A percentile compares a stretch with the other conserved stretches of the same genome.
Conservation (phyloP, 768 basidiomycete genomes). For the Lentinula sp. region DNA sequence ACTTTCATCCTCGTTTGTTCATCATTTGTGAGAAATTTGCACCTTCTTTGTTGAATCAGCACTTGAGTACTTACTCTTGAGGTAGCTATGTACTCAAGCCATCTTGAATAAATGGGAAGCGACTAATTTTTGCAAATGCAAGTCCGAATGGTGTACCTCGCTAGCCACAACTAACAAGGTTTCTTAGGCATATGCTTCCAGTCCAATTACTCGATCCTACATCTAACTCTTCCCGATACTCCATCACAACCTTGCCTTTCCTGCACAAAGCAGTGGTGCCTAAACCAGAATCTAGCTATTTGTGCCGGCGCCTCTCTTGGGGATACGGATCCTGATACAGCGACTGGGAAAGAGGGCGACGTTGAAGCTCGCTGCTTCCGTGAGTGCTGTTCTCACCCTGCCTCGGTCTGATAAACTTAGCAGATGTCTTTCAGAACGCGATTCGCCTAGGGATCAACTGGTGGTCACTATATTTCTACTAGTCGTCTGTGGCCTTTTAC, state of each 20-base stretch:
- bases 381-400: slow-evolving; percentile 35
- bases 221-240: slow-evolving; percentile 73
- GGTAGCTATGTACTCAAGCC: slow-evolving; percentile 33
- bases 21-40: slow-evolving; percentile 7
- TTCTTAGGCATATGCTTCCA: slow-evolving; percentile 83
- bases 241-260: slow-evolving; percentile 88
- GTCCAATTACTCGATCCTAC: slow-evolving; percentile 81
- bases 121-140: slow-evolving; percentile 88
- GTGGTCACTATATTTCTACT: slow-evolving; percentile 89
- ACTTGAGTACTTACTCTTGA: slow-evolving; percentile 4
- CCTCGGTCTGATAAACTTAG: slow-evolving; percentile 11
- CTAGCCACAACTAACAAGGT: slow-evolving; percentile 6
- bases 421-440: slow-evolving; percentile 58
- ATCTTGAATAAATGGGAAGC: slow-evolving; percentile 77
- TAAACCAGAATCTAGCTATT: slow-evolving; percentile 84
- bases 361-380: slow-evolving; percentile 96
- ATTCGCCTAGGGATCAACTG: slow-evolving; percentile 92
- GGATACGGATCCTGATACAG: slow-evolving; percentile 86
- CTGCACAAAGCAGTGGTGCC: slow-evolving; percentile 94
- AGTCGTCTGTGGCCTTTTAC: slow-evolving; percentile 78
- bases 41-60: neutral
- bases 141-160: slow-evolving; percentile 4
- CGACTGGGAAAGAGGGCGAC: slow-evolving; percentile 92
- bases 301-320: slow-evolving; percentile 72
- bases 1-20: neutral